These are phyloP conservation scores for Pulveroboletus frians DNA, from an alignment of 768 basidiomycete genomes.

Conservation along the genomic window DNA sequence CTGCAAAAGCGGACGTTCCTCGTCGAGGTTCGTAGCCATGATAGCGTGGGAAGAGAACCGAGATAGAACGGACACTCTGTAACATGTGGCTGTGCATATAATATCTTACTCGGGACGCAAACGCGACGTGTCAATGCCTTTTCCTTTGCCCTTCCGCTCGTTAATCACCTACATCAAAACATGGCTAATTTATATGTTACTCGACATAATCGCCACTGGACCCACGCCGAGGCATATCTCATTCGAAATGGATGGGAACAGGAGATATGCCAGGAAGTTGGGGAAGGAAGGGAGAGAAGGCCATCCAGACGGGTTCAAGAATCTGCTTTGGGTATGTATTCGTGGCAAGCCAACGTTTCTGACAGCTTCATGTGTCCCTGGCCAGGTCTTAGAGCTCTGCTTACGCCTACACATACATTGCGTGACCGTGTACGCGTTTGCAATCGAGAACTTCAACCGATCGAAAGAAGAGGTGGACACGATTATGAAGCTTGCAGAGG, in stretches of 20 bases:
- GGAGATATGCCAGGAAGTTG: conserved; percentile 75
- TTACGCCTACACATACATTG: conserved; percentile 72
- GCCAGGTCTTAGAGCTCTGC: conserved; percentile 83
- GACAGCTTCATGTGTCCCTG: background rate
- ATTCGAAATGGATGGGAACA: conserved; percentile 97
- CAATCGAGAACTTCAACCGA: conserved; percentile 95
- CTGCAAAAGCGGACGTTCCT: conserved; percentile 25
- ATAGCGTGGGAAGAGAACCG: background rate
- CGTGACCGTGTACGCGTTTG: conserved; percentile 95
- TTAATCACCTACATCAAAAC: conserved; percentile 13
- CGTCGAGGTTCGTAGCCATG: conserved; percentile 15
- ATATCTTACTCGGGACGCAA: background rate
- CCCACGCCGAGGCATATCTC: conserved; percentile 88
- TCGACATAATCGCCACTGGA: conserved; percentile 69
- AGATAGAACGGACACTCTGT: background rate
- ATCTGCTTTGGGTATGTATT: conserved; percentile 67
- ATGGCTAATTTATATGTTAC: conserved; percentile 40
- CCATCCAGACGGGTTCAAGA: conserved; percentile 79
- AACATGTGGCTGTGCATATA: conserved; percentile 21
- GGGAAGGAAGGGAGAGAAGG: conserved; percentile 69
- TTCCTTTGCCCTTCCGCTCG: conserved; percentile 2
- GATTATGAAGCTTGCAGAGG: conserved; percentile 81
- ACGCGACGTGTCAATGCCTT: background rate
- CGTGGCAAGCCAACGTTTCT: background rate
- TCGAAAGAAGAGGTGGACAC: conserved; percentile 79